Conservation (phyloP, 305 asterid species). For the Fraxinus greggii region DNA sequence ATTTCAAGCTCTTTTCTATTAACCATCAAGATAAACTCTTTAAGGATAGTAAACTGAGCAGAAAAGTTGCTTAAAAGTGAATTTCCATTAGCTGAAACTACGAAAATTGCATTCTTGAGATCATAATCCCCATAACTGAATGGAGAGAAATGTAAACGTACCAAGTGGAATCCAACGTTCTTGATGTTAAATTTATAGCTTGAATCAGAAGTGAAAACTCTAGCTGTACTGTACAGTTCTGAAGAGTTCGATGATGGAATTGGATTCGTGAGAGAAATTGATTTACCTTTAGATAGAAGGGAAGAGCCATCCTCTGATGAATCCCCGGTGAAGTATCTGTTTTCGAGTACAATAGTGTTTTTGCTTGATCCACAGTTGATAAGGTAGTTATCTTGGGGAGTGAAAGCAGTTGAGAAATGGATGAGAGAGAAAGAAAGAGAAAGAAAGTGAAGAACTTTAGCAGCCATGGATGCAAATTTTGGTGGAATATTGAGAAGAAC, state of each 20-base stretch:
- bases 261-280: conserved; percentile 45
- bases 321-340: conserved; percentile 68
- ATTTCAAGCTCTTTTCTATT: conserved; percentile 54
- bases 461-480: conserved; percentile 37
- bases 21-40: conserved; percentile 63
- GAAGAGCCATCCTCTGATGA: conserved; percentile 31
- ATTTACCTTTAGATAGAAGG: conserved; percentile 46
- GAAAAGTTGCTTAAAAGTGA: conserved; percentile 42
- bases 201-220: conserved; percentile 59
- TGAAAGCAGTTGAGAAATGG: conserved; percentile 43
- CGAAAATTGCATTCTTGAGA: conserved; percentile 45
- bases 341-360: conserved; percentile 35
- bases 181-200: conserved; percentile 49
- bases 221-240: conserved; percentile 55
- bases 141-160: conserved; percentile 82
- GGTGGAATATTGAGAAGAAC: conserved; percentile 12
- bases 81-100: conserved; percentile 63
- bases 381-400: conserved; percentile 70
- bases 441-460: conserved; percentile 35
- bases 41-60: conserved; percentile 32
- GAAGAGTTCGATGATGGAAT: conserved; percentile 41
- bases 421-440: conserved; percentile 20
- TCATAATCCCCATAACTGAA: conserved; percentile 44
- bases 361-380: conserved; percentile 69
- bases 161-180: conserved; percentile 62